Conservation (phyloP, 805 yeast species). For the Candida loeiensis region DNA sequence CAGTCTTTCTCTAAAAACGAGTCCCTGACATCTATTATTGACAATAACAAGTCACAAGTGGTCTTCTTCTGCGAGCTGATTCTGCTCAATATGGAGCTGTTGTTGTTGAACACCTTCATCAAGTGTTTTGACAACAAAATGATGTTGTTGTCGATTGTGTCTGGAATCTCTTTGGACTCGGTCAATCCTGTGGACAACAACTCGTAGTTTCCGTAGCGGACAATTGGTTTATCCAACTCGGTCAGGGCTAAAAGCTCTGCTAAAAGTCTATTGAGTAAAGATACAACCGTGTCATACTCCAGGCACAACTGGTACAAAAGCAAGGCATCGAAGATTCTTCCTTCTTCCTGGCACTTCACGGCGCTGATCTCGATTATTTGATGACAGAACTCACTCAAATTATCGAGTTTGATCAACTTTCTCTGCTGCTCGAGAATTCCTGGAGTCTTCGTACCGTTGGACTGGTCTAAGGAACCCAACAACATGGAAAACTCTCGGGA, state of each 20-base stretch:
- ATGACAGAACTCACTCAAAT: constrained; percentile 58
- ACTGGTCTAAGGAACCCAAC: constrained; percentile 73
- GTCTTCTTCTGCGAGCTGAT: constrained; percentile 55
- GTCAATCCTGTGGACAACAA: constrained; percentile 20
- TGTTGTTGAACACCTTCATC: constrained; percentile 47
- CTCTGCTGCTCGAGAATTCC: constrained; percentile 83
- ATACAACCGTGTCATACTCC: constrained; percentile 77
- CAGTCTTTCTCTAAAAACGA: constrained; percentile 53
- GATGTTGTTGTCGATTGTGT: constrained; percentile 45
- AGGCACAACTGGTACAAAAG: constrained; percentile 83
- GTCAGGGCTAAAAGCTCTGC: constrained; percentile 74
- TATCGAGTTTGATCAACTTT: constrained; percentile 54
- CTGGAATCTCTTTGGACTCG: constrained; percentile 29
- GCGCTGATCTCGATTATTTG: constrained; percentile 85
- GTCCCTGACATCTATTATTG: constrained; percentile 65
- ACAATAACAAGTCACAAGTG: constrained; percentile 61
- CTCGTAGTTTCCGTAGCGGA: constrained; percentile 39
- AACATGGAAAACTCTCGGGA: constrained; percentile 79
- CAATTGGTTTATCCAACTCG: constrained; percentile 60
- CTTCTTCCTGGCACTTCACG: constrained; percentile 83
- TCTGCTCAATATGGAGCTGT: constrained; percentile 55
- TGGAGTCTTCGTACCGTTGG: constrained; percentile 69
- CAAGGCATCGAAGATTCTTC: constrained; percentile 80
- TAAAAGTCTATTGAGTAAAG: constrained; percentile 67
- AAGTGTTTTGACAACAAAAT: constrained; percentile 45